Conservation (phyloP, 1,284 basidiomycete species). For the Porodaedalea pini region DNA sequence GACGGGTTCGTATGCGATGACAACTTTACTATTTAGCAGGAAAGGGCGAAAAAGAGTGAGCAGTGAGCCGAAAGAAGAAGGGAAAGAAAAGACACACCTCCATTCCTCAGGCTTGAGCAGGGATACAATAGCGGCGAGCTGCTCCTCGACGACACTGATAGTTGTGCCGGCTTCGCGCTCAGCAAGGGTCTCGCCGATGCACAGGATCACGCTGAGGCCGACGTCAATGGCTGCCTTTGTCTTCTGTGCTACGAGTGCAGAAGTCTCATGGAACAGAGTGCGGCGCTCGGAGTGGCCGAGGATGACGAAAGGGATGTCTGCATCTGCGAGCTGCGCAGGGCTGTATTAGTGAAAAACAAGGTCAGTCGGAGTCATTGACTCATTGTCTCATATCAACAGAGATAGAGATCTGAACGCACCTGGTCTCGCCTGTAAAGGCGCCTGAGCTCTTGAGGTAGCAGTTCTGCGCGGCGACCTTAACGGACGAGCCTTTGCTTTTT, state of each 20-base stretch:
- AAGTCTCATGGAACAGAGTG: slow-evolving; percentile 87
- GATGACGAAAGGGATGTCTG: slow-evolving; percentile 88
- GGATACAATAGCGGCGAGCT: slow-evolving; percentile 77
- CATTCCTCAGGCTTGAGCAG: slow-evolving; percentile 60
- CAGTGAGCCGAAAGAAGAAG: background rate
- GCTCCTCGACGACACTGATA: slow-evolving; percentile 74
- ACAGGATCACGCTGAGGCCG: slow-evolving; percentile 87
- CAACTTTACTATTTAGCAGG: slow-evolving; percentile 63
- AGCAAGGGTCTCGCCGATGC: slow-evolving; percentile 91
- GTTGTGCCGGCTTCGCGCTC: slow-evolving; percentile 86
- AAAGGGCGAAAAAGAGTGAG: background rate
- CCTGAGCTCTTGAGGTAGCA: slow-evolving; percentile 82
- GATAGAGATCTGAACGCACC: slow-evolving; percentile 41
- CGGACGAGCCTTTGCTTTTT: slow-evolving; percentile 46
- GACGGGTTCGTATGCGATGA: slow-evolving; percentile 95
- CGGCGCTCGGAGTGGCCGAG: slow-evolving; percentile 97
- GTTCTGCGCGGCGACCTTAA: slow-evolving; percentile 90
- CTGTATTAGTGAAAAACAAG: too few relatives aligned
- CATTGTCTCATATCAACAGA: background rate
- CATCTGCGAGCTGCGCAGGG: slow-evolving; percentile 81
- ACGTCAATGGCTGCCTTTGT: slow-evolving; percentile 76
- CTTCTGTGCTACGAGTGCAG: slow-evolving; percentile 83
- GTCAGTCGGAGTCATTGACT: background rate
- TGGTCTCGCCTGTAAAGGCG: slow-evolving; percentile 95
- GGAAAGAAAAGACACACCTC: slow-evolving; percentile 51